Percentiles rank a stretch among this genome's conserved stretches.
Conservation (phyloP, 768 basidiomycete species). For the Leccinum barrowsii region DNA sequence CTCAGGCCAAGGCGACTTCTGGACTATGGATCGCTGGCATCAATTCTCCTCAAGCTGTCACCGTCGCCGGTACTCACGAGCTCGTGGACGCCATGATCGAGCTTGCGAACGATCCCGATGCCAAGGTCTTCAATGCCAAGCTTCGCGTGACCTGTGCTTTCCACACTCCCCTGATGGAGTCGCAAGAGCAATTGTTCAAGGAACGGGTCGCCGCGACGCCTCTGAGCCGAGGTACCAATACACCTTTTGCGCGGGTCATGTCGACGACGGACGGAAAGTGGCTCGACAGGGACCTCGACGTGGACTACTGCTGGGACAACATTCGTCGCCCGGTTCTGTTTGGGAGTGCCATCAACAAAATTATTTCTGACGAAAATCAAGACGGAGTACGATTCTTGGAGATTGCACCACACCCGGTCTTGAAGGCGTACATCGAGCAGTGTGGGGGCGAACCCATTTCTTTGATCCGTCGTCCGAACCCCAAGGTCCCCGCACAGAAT, state of each 20-base stretch:
- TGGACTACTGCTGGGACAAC: conserved; percentile 35
- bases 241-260: conserved; percentile 28
- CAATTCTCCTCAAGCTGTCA: conserved; percentile 37
- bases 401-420: conserved; percentile 34
- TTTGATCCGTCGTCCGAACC: conserved; percentile 32
- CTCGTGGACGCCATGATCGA: conserved; percentile 30
- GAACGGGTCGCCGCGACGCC: conserved; percentile 17
- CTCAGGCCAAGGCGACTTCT: conserved; percentile 18
- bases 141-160: conserved; percentile 34
- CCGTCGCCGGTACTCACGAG: conserved; percentile 30
- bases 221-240: conserved; percentile 17
- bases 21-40: conserved; percentile 36
- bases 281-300: conserved; percentile 28
- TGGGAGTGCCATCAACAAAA: conserved; percentile 31
- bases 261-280: conserved; percentile 34
- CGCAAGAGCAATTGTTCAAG: conserved; percentile 32
- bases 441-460: conserved; percentile 31
- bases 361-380: conserved; percentile 27
- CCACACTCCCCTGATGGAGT: conserved; percentile 35
- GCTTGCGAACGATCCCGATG: conserved; percentile 25
- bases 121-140: conserved; percentile 26
- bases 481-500: conserved; percentile 29
- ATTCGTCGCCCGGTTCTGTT: conserved; percentile 35
- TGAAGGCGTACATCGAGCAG: conserved; percentile 33
- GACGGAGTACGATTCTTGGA: conserved; percentile 31